Base-by-base conservation (phyloP, 441 rosid species). In the Manihot esculenta region DNA sequence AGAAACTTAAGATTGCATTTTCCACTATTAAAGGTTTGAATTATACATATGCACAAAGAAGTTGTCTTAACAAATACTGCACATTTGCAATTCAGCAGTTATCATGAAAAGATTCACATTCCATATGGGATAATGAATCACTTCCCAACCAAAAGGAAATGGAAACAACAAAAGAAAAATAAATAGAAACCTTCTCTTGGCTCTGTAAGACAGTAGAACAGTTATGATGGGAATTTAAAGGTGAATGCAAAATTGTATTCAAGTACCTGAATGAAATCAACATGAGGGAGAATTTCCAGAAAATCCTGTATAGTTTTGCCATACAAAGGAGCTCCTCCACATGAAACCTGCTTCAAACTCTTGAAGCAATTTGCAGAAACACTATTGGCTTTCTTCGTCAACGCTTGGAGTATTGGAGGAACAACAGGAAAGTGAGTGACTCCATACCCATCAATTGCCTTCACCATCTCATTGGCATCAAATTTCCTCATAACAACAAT, bases 331-430 rank as follows among this genome's bases (percentile, higher is more conserved):
- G 97, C 97, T 33, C 97, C 99, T 59, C 97, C 97, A 60, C 75
- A 84, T 53, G 92, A 89, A 80, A 94, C 91, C 79, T 90, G 94
- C 83, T 90, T 92, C 77, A 94, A 82, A 72, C 92, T 90, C 80
- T 61, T 83, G 61, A 94, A 83, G 71, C 70, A 72, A 69, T 77
- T 62, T 21, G 80, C 84, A 66, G 68, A 35, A 57, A 65, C 78
- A 69, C 77, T 74, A 62, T 80, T 77, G 1, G 84, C 87, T 18
- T 47, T 72, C 72, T 74, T 84, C 35, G 85, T 79, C 81, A 94
- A 71, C 0, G 87, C 80, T 70, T 70, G 74, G 77, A 92, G 68
- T 61, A 94, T 83, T 0, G 97, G 95, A 3, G 97, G 99, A 53
- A 89, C 97, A 56, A 86, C 85, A 0, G 92, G 95, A 61, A 92